Conservation (phyloP, 148 eudicot genomes). For the Fagopyrum homotropicum region DNA sequence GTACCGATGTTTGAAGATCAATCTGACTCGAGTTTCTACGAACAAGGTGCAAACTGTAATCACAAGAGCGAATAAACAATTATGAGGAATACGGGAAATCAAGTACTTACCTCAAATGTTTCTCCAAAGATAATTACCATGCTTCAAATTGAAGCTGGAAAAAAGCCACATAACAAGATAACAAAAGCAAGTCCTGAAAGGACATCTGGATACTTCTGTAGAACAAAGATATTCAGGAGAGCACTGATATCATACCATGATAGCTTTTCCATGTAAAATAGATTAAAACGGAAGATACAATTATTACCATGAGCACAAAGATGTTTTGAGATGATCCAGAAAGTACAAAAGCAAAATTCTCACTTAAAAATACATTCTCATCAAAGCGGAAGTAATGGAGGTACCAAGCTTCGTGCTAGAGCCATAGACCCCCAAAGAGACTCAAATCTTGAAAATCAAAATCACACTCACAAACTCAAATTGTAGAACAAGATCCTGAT, state of each 20-base stretch:
- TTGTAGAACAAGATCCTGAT: no score
- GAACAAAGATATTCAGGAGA: not conserved
- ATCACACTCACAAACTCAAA: no score
- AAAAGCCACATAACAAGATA: not conserved
- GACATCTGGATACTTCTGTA: not conserved
- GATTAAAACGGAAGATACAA: not conserved
- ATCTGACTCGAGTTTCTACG: no score
- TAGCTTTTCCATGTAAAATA: not conserved
- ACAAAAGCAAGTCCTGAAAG: not conserved
- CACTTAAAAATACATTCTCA: not conserved
- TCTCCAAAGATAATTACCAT: not conserved
- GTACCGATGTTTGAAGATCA: no score
- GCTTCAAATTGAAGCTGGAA: not conserved
- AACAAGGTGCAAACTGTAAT: no score
- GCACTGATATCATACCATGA: not conserved
- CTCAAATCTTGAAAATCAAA: no score
- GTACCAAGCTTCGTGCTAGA: not conserved
- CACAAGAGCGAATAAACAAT: no score
- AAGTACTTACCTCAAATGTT: no score
- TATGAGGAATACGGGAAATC: no score
- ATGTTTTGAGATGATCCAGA: not conserved
- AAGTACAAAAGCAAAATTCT: not conserved
- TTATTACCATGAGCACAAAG: not conserved
- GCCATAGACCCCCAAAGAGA: not conserved
- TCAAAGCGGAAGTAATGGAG: not conserved